These are phyloP conservation scores for Lepiota venenata DNA, from an alignment of 768 basidiomycete genomes.

Conservation along the genomic window DNA sequence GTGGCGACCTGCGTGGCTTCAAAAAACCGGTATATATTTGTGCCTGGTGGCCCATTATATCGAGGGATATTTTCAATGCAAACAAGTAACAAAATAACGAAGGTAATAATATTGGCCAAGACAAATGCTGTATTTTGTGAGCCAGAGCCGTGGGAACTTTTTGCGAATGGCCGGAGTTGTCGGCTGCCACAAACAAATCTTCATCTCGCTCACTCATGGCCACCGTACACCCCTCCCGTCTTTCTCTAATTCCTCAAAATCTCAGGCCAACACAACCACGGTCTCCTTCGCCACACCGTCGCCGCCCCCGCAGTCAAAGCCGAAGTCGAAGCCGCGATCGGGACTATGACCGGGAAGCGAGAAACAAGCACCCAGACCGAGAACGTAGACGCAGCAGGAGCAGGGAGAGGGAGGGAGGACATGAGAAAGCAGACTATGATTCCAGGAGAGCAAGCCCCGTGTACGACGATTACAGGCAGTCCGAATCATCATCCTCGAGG, in stretches of 20 bases:
- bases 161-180: too few relatives aligned
- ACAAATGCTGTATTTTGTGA: too few relatives aligned
- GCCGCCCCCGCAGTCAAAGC: conserved; percentile 21
- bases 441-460: conserved; percentile 46
- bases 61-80: too few relatives aligned
- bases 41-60: too few relatives aligned
- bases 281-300: conserved; percentile 42
- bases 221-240: conserved; percentile 69
- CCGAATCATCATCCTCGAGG: conserved; percentile 17
- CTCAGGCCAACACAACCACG: conserved; percentile 24
- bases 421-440: conserved; percentile 19
- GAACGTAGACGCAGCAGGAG: conserved; percentile 14
- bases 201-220: conserved; percentile 43
- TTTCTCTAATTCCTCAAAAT: conserved; percentile 59
- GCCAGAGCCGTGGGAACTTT: too few relatives aligned
- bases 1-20: too few relatives aligned
- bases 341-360: conserved; percentile 28
- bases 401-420: conserved; percentile 19
- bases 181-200: too few relatives aligned
- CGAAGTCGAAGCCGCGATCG: conserved; percentile 25
- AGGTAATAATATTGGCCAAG: too few relatives aligned
- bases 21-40: too few relatives aligned
- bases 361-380: conserved; percentile 19
- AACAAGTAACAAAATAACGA: too few relatives aligned
- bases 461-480: conserved; percentile 54